These are phyloP conservation scores for Drechslerella stenobrocha DNA, from an alignment of 2,329 filamentous ascomycete species.

Conservation along the genomic window DNA sequence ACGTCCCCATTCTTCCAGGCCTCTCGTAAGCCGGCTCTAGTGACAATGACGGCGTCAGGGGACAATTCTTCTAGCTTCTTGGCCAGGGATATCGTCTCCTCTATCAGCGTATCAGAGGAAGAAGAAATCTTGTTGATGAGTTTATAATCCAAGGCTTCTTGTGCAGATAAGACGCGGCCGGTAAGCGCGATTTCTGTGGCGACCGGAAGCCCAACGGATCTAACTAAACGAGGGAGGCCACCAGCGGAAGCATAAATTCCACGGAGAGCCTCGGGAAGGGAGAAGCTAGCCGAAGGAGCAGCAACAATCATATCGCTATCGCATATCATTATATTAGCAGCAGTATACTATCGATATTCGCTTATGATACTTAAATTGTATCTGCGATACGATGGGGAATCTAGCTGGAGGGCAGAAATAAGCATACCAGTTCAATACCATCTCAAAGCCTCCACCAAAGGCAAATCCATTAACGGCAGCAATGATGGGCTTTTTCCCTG, in stretches of 20 bases:
- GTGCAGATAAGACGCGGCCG: constrained; percentile 64
- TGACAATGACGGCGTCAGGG: constrained; percentile 76
- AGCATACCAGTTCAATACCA: constrained; percentile 57
- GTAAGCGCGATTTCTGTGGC: constrained; percentile 72
- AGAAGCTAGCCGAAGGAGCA: constrained; percentile 64
- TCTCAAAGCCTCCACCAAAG: constrained; percentile 76
- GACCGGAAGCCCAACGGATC: constrained; percentile 69
- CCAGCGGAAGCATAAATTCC: constrained; percentile 74
- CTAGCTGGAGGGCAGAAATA: background rate
- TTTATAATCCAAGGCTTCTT: constrained; percentile 67
- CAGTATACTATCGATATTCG: no score
- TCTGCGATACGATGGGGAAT: no score
- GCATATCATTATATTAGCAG: constrained; percentile 1
- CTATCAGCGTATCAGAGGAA: constrained; percentile 59
- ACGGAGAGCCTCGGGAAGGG: constrained; percentile 70
- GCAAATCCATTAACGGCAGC: constrained; percentile 76
- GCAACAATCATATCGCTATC: constrained; percentile 73
- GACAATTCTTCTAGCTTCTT: constrained; percentile 67
- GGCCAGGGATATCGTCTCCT: constrained; percentile 66
- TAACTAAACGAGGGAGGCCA: constrained; percentile 68
- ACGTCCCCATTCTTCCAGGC: constrained; percentile 73
- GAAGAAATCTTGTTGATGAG: constrained; percentile 69
- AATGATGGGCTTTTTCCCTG: constrained; percentile 73
- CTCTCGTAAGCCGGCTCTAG: constrained; percentile 69
- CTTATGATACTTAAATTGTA: no score